These are phyloP conservation scores for Lyophyllum decastes DNA, from an alignment of 768 basidiomycete genomes.

Conservation along the genomic window DNA sequence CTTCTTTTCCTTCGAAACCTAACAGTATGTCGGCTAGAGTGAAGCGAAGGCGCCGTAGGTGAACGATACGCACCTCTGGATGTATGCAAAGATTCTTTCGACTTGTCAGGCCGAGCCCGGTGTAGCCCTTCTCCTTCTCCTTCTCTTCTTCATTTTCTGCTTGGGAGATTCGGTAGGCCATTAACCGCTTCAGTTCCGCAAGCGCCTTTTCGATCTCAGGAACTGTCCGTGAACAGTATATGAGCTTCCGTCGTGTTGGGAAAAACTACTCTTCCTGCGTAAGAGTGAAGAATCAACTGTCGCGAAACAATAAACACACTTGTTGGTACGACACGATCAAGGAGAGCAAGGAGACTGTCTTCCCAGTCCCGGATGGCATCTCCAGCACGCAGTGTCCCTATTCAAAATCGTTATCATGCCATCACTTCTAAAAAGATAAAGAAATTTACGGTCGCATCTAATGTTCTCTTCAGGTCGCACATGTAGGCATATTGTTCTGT, in stretches of 20 bases:
- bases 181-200: constrained; percentile 89
- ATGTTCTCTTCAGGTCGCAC: constrained; percentile 95
- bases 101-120: constrained; percentile 91
- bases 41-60: not conserved
- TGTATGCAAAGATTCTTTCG: constrained; percentile 96
- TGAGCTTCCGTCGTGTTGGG: constrained; percentile 88
- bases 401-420: not conserved
- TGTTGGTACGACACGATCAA: constrained; percentile 98
- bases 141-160: constrained; percentile 76
- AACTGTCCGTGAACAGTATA: constrained; percentile 99
- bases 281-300: not conserved
- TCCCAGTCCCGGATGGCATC: constrained; percentile 99
- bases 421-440: not conserved
- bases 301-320: constrained; percentile 39
- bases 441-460: constrained; percentile 81
- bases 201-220: constrained; percentile 99
- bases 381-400: constrained; percentile 99
- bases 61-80: constrained; percentile 67
- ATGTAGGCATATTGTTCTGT: constrained; percentile 99
- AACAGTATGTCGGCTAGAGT: constrained; percentile 3
- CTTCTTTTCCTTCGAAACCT: constrained; percentile 99
- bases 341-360: constrained; percentile 94
- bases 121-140: constrained; percentile 79
- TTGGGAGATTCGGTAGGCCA: constrained; percentile 79
- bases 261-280: constrained; percentile 63